Evolutionary conservation across 2,329 filamentous ascomycete genomes (phyloP), one percentile per base, ranked within the genome.

Genomic region (Diaporthe australafricana): DNA sequence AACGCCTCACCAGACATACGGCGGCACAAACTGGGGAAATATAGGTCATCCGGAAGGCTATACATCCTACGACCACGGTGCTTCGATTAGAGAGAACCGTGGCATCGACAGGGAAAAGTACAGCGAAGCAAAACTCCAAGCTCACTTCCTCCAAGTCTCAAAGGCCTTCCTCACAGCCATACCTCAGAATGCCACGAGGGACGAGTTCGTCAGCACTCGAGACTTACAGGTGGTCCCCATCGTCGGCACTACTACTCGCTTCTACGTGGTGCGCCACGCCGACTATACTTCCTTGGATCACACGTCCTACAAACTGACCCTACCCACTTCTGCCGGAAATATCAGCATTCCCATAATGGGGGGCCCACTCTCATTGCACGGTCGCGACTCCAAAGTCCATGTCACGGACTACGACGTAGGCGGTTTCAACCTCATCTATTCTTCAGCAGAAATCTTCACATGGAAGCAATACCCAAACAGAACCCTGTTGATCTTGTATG

Each of bases 11-110:
- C 75, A 78, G 93, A 91, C 88, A 0, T 93, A 87, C 75, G 94
- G 94, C 20, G 93, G 93, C 11, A 95, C 93, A 0, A 96, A 96
- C 79, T 96, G 93, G 93, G 93, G 93, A 0, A 95, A 94, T 74
- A 80, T 94, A 6, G 92, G 93, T 0, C 90, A 94, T 75, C 86
- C 91, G 12, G 90, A 90, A 20, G 90, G 87, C 3, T 91, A 91
- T 72, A 90, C 87, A 0, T 87, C 85, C 0, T 88, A 89, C 57
- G 87, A 89, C 71, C 89, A 88, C 65, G 87, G 83, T 12, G 83
- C 85, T 14, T 83, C 86, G 14, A 94, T 96, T 60, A 86, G 87
- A 1, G 93, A 96, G 77, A 90, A 93, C 52, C 87, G 93, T 25
- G 87, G 87, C 1, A 84, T 96, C 5, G 82, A 86, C 42, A 87